Conservation (phyloP, 1,284 basidiomycete genomes). For the Anthracocystis setariae region DNA sequence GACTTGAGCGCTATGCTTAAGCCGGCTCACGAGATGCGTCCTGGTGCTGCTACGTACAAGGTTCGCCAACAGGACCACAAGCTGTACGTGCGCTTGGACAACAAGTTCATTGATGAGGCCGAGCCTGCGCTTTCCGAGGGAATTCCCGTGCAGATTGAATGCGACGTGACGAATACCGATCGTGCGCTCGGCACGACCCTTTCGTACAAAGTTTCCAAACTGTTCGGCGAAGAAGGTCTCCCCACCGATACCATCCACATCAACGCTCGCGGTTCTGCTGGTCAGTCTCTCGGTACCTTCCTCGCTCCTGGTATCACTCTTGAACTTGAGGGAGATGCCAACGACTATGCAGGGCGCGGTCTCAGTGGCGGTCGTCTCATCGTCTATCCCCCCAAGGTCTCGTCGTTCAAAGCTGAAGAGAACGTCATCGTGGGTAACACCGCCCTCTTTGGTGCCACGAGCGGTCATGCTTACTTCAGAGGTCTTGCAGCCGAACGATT, state of each 20-base stretch:
- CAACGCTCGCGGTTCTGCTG: slow-evolving; percentile 63
- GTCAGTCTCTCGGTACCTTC: slow-evolving; percentile 65
- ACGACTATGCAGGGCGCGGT: slow-evolving; percentile 63
- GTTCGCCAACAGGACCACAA: slow-evolving; percentile 65
- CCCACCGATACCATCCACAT: slow-evolving; percentile 65
- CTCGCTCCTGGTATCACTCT: slow-evolving; percentile 63
- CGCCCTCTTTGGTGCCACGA: slow-evolving; percentile 54
- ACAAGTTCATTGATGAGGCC: slow-evolving; percentile 66
- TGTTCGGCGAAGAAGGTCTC: slow-evolving; percentile 64
- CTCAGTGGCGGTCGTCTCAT: slow-evolving; percentile 60
- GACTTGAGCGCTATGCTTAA: slow-evolving; percentile 61
- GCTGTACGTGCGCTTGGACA: slow-evolving; percentile 64
- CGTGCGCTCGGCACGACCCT: slow-evolving; percentile 65
- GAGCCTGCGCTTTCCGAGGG: slow-evolving; percentile 62
- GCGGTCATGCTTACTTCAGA: slow-evolving; percentile 61
- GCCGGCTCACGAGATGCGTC: slow-evolving; percentile 64
- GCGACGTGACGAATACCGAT: slow-evolving; percentile 66
- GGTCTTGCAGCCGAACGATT: slow-evolving; percentile 65
- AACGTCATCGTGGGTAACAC: slow-evolving; percentile 63
- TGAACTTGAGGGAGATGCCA: slow-evolving; percentile 63
- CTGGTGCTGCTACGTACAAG: slow-evolving; percentile 65
- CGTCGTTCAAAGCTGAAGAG: slow-evolving; percentile 65
- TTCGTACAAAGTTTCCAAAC: slow-evolving; percentile 64
- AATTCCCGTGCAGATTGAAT: slow-evolving; percentile 64
- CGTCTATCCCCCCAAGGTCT: slow-evolving; percentile 64